These are phyloP conservation scores for Pythium diclinum DNA, from an alignment of 352 stramenopile species.

Conservation along the genomic window DNA sequence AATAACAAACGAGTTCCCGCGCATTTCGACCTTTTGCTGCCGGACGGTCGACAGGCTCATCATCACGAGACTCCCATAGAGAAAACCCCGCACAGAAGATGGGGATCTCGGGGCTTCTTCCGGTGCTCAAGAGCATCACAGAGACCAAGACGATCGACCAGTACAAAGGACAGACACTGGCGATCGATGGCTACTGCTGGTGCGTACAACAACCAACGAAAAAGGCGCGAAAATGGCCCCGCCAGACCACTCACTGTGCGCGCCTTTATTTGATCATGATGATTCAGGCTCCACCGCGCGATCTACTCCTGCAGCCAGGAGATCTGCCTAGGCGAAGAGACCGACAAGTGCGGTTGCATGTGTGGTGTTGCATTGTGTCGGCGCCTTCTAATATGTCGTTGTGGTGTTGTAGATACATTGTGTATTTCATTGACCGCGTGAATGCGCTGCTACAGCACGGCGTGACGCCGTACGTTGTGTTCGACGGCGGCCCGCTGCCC, in stretches of 20 bases:
- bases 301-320: conserved; percentile 87
- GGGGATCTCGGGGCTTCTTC: conserved; percentile 39
- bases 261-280: neutral
- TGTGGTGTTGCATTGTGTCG: conserved; percentile 17
- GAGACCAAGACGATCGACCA: conserved; percentile 68
- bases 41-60: neutral
- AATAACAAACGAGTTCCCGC: conserved; percentile 10
- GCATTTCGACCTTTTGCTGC: conserved; percentile 4
- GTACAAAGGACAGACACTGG: conserved; percentile 67
- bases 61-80: neutral
- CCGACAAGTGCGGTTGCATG: conserved; percentile 52
- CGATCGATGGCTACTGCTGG: conserved; percentile 80
- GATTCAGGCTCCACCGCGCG: conserved; percentile 66
- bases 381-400: neutral
- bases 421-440: conserved; percentile 86
- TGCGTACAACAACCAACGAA: conserved; percentile 25
- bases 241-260: neutral
- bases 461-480: conserved; percentile 90
- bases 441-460: conserved; percentile 80
- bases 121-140: conserved; percentile 70
- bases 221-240: conserved; percentile 5
- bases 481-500: conserved; percentile 90
- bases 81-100: conserved; percentile 18
- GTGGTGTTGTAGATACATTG: conserved; percentile 53
- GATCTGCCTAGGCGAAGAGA: conserved; percentile 60